A percentile compares a stretch with the other conserved stretches of the same genome.
These are phyloP conservation scores for Glycyrrhiza uralensis DNA, from an alignment of 306 rosid species.

Conservation along the genomic window DNA sequence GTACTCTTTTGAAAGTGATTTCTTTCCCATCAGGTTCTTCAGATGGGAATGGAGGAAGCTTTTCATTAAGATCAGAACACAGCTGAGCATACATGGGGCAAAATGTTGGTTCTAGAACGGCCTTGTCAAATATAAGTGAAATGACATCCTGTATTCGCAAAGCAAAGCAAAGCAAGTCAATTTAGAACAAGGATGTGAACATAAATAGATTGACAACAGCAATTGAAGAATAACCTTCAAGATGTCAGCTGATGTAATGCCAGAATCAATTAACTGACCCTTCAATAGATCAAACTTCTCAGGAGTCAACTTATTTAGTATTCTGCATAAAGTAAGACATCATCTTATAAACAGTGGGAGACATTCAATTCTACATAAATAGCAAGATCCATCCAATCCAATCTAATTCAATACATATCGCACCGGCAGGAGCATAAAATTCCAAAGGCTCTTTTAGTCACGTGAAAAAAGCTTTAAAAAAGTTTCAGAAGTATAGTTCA, in stretches of 20 bases:
- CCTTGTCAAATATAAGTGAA: conserved; percentile 85
- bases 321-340: conserved; percentile 49
- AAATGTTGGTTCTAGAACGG: conserved; percentile 97
- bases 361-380: not conserved
- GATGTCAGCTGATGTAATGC: conserved; percentile 94
- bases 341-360: not conserved
- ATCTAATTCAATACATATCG: too few relatives aligned
- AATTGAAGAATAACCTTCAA: conserved; percentile 54
- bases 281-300: conserved; percentile 96
- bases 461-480: not conserved
- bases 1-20: conserved; percentile 81
- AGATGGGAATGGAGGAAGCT: conserved; percentile 87
- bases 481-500: not conserved
- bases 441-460: not conserved
- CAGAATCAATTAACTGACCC: conserved; percentile 90
- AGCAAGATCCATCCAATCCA: not conserved
- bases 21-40: conserved; percentile 88
- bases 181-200: conserved; percentile 7
- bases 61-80: conserved; percentile 80
- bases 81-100: conserved; percentile 96
- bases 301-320: conserved; percentile 93
- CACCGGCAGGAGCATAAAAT: not conserved
- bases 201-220: too few relatives aligned
- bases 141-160: conserved; percentile 94
- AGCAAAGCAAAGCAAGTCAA: conserved; percentile 29